Conservation (phyloP, 768 basidiomycete genomes). For the Glaciozyma martinii region DNA sequence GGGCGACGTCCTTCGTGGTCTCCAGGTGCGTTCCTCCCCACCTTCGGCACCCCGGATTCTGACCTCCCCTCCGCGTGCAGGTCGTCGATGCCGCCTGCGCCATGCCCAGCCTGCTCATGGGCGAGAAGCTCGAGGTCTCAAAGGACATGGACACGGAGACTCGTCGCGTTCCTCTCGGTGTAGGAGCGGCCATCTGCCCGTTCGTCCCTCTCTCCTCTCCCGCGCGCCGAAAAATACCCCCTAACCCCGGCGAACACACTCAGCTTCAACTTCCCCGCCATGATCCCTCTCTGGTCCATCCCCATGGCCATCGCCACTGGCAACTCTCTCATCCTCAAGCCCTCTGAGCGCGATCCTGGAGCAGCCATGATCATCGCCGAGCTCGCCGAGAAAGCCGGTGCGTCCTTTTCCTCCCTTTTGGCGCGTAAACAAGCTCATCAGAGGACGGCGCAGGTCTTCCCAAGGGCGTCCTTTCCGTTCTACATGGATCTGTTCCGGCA, state of each 20-base stretch:
- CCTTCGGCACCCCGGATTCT: background rate
- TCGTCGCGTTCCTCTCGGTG: constrained; percentile 73
- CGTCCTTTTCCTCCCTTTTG: constrained; percentile 1
- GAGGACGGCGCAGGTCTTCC: constrained; percentile 33
- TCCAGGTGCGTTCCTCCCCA: constrained; percentile 50
- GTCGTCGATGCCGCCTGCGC: constrained; percentile 53
- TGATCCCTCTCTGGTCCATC: constrained; percentile 72
- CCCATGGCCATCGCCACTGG: constrained; percentile 70
- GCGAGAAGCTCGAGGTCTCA: constrained; percentile 84
- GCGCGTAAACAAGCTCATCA: background rate
- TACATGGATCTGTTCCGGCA: constrained; percentile 80
- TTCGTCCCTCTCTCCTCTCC: constrained; percentile 67
- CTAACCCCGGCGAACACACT: background rate
- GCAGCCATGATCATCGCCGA: constrained; percentile 98
- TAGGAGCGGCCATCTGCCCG: constrained; percentile 61
- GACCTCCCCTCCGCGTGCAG: constrained; percentile 11
- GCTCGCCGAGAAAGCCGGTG: constrained; percentile 70
- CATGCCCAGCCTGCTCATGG: constrained; percentile 74
- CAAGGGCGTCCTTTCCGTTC: constrained; percentile 76
- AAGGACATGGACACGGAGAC: constrained; percentile 90
- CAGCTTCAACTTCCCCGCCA: constrained; percentile 41
- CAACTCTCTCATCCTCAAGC: constrained; percentile 89
- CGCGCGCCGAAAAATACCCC: background rate
- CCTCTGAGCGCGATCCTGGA: constrained; percentile 91
- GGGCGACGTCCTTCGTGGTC: constrained; percentile 83